Evolutionary conservation across 495 filamentous ascomycete species (phyloP), one percentile per base, ranked within the genome.

Genomic region (Penicillium simplicissimum): DNA sequence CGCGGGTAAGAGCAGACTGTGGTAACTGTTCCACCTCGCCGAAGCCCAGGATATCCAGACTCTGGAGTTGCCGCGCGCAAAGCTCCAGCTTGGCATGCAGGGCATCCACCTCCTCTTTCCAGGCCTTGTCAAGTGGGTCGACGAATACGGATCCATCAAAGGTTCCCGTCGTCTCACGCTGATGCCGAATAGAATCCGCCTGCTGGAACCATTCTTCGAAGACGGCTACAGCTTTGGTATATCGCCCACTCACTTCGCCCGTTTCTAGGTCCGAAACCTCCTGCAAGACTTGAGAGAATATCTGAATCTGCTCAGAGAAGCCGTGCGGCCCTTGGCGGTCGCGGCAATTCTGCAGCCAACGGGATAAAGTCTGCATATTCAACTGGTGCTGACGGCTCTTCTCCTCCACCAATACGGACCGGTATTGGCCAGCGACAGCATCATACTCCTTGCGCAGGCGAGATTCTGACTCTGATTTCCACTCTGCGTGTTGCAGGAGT

Each of bases 121-220:
- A 84, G 14, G 62, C 49, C 37, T 64, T 65, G n/a, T 73, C 71
- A 11, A 83, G 65, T 0, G 74, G 71, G 34, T 84, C 76, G 53
- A 82, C 72, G 47, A 81, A 79, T 5, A 63, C 61, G 11, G 19
- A 66, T n/a, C 56, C 57, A 37, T 68, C 66, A 3, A 48, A 15
- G 1, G 35, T 33, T 15, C 43, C 52, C 15, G 53, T 28, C 52
- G 38, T 38, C 33, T 67, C 62, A 10, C 79, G 71, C n/a, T 57
- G 56, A 17, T 71, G 55, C 48, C 67, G 67, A 19, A 81, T 71
- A 8, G 66, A 15, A n/a, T 77, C 65, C 40, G 71, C 71, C 37
- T 67, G 61, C 14, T 70, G 55, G 38, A 82, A 73, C 82, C 82
- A 84, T n/a, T 68, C 37, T 35, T 82, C 77, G 59, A 83, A 84